Evolutionary conservation across 2,329 filamentous ascomycete species (phyloP).

Genomic region (Venturiaceae sp.): DNA sequence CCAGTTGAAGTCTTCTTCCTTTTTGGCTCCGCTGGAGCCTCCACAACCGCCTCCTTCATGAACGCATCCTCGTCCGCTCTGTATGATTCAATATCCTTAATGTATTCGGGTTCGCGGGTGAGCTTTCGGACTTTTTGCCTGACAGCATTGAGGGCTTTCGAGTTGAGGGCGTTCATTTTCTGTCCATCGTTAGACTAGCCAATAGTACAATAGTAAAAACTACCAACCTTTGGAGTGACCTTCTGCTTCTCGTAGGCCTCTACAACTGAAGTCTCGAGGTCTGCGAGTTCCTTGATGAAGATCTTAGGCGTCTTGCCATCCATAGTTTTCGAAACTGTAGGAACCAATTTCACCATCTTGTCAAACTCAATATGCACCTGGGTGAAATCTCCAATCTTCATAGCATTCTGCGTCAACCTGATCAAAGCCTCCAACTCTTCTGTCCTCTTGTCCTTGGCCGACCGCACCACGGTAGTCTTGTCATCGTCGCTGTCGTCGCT

Average conservation of each 20-base stretch:
- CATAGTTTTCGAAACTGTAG: conserved; percentile 40
- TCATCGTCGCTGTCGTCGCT: conserved; percentile 72
- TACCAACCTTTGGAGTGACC: conserved; percentile 60
- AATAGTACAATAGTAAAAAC: neutral
- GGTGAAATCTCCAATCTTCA: conserved; percentile 76
- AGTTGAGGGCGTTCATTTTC: conserved; percentile 97
- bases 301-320: conserved; percentile 75
- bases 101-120: conserved; percentile 72
- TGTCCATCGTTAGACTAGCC: neutral
- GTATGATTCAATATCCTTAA: conserved; percentile 79
- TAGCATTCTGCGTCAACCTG: conserved; percentile 85
- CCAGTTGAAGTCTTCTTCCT: conserved; percentile 41
- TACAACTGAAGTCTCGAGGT: conserved; percentile 89
- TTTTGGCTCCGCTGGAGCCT: conserved; percentile 47
- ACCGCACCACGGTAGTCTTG: conserved; percentile 79
- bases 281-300: conserved; percentile 87
- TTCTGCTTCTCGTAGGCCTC: conserved; percentile 95
- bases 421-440: conserved; percentile 90
- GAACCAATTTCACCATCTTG: conserved; percentile 50
- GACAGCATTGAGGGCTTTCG: conserved; percentile 88
- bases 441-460: conserved; percentile 92
- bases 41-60: conserved; percentile 77
- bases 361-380: conserved; percentile 23
- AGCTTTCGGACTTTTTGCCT: conserved; percentile 99
- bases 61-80: conserved; percentile 75